Conservation (phyloP, 805 yeast species). For the Blastobotrys peoriensis region DNA sequence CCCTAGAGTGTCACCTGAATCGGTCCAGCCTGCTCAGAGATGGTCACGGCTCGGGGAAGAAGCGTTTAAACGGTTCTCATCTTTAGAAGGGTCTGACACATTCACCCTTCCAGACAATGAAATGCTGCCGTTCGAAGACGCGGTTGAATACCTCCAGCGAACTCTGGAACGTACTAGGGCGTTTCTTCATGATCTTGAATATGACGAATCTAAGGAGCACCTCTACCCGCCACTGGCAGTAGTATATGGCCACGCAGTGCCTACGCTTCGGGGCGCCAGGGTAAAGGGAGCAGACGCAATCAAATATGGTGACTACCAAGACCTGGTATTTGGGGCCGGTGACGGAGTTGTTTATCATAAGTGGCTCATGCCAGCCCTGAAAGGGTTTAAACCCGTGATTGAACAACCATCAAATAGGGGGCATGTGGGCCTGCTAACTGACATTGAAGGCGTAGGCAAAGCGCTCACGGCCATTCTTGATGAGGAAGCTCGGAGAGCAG, state of each 20-base stretch:
- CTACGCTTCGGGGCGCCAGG: conserved; percentile 76
- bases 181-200: conserved; percentile 52
- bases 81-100: conserved; percentile 3
- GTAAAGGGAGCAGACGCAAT: conserved; percentile 60
- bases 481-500: conserved; percentile 23
- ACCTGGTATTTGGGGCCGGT: conserved; percentile 81
- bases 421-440: conserved; percentile 76
- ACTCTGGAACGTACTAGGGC: conserved; percentile 55
- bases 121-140: conserved; percentile 38
- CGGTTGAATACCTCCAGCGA: conserved; percentile 56
- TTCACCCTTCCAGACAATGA: conserved; percentile 10
- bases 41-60: not conserved
- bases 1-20: conserved; percentile 3
- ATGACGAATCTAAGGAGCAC: conserved; percentile 38
- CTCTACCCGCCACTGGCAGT: conserved; percentile 78
- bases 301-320: conserved; percentile 62
- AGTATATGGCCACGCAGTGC: conserved; percentile 75
- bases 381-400: conserved; percentile 67
- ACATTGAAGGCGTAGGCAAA: conserved; percentile 61
- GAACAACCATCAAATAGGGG: conserved; percentile 61
- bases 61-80: conserved; percentile 1
- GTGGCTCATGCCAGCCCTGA: conserved; percentile 72
- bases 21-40: conserved; percentile 2
- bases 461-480: conserved; percentile 60
- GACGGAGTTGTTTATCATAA: conserved; percentile 87